Conservation (phyloP, 2,329 filamentous ascomycete genomes). For the Xylaria sp. region DNA sequence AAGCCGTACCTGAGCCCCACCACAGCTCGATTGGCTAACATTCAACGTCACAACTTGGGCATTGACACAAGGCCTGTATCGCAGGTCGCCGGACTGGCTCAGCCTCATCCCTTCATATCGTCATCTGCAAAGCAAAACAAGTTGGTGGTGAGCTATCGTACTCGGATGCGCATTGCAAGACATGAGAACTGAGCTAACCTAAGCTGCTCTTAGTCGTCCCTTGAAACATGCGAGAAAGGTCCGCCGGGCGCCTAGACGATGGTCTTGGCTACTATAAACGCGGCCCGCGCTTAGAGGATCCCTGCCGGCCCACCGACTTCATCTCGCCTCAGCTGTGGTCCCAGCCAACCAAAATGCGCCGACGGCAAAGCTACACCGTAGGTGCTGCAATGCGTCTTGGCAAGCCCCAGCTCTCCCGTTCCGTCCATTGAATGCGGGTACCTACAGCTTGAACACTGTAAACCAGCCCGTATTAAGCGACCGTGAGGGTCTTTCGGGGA, state of each 20-base stretch:
- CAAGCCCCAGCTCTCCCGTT: constrained; percentile 24
- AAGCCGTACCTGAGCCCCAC: constrained; percentile 34
- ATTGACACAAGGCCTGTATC: constrained; percentile 17
- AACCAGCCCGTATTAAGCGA: constrained; percentile 14
- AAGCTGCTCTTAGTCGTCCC: neutral
- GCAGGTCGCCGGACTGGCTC: constrained; percentile 30
- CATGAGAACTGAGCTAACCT: constrained; percentile 8
- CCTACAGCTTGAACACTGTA: constrained; percentile 10
- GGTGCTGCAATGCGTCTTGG: constrained; percentile 40
- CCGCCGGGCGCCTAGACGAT: constrained; percentile 33
- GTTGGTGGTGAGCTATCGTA: constrained; percentile 6
- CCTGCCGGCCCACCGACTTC: constrained; percentile 41
- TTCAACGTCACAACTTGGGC: constrained; percentile 22
- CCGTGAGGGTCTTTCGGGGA: constrained; percentile 18
- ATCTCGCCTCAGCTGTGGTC: constrained; percentile 40
- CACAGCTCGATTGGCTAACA: constrained; percentile 44
- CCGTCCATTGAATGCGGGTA: constrained; percentile 18
- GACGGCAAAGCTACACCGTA: constrained; percentile 35
- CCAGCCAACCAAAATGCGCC: constrained; percentile 48
- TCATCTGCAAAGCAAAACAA: neutral
- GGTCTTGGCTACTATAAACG: constrained; percentile 36
- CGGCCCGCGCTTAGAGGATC: constrained; percentile 49
- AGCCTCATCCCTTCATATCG: constrained; percentile 46
- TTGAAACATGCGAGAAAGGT: constrained; percentile 31
- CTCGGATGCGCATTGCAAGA: neutral